These are phyloP conservation scores for Zymoseptoria passerinii DNA, from an alignment of 2,329 filamentous ascomycete species.

Conservation along the genomic window DNA sequence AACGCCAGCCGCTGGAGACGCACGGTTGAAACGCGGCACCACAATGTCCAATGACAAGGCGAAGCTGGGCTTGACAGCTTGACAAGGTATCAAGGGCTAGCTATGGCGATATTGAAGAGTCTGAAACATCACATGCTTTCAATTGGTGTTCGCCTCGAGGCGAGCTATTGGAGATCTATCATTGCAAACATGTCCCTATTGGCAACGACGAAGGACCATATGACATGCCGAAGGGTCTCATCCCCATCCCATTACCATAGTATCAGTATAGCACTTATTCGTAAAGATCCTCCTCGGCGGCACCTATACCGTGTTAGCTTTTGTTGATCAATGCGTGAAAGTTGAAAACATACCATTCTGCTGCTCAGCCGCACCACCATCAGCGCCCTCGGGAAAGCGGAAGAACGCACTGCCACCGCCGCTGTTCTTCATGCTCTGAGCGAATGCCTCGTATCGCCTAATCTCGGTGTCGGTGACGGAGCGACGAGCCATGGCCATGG, in stretches of 20 bases:
- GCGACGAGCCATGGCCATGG: slow-evolving; percentile 87
- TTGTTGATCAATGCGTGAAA: slow-evolving; percentile 11
- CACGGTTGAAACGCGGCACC: neutral
- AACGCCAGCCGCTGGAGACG: neutral
- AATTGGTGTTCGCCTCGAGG: neutral
- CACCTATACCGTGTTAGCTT: slow-evolving; percentile 52
- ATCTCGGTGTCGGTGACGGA: slow-evolving; percentile 97
- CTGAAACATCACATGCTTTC: neutral
- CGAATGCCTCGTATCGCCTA: slow-evolving; percentile 94
- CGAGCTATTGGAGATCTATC: slow-evolving; percentile 9
- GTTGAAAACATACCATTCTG: slow-evolving; percentile 31
- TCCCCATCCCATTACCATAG: slow-evolving; percentile 4
- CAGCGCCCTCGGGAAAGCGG: slow-evolving; percentile 72
- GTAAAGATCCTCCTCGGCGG: slow-evolving; percentile 94
- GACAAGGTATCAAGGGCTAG: neutral
- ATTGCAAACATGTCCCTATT: neutral
- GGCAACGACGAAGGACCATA: neutral
- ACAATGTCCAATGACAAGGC: neutral
- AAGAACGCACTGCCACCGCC: slow-evolving; percentile 86
- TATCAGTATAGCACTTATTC: slow-evolving; percentile 50
- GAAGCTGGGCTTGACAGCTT: too few relatives aligned
- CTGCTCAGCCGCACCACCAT: slow-evolving; percentile 33
- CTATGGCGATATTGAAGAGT: neutral
- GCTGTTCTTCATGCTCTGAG: slow-evolving; percentile 98
- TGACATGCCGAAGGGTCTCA: slow-evolving; percentile 6